Percentiles rank a stretch among this genome's conserved stretches.
These are phyloP conservation scores for Musa schizocarpa DNA, from an alignment of 176 grass and related monocot species.

Conservation along the genomic window DNA sequence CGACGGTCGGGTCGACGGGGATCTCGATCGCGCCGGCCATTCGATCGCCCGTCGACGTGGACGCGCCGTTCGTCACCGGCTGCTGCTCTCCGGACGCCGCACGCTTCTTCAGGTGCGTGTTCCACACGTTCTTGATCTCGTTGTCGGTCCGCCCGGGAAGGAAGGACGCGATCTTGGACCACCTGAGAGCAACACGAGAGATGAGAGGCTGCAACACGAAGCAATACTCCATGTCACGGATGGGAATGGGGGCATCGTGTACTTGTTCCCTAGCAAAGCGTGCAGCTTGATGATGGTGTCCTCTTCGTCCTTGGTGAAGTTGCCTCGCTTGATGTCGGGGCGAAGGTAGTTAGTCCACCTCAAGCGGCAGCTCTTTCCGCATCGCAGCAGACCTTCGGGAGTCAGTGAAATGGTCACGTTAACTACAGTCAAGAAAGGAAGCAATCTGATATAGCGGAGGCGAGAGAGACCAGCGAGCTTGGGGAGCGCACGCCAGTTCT, in stretches of 20 bases:
- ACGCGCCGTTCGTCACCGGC: neutral
- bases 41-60: neutral
- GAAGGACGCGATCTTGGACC: slow-evolving; percentile 79
- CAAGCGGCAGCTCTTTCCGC: slow-evolving; percentile 87
- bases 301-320: slow-evolving; percentile 70
- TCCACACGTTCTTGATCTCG: slow-evolving; percentile 98
- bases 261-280: slow-evolving; percentile 80
- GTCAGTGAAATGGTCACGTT: neutral
- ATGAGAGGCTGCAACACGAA: neutral
- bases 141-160: slow-evolving; percentile 88
- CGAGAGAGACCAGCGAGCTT: slow-evolving; percentile 55
- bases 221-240: neutral
- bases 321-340: slow-evolving; percentile 84
- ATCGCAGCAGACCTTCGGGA: slow-evolving; percentile 52
- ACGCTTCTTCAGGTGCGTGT: slow-evolving; percentile 89
- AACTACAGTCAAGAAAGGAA: neutral
- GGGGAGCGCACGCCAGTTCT: slow-evolving; percentile 80
- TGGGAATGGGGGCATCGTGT: neutral
- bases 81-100: slow-evolving; percentile 14
- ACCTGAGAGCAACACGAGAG: slow-evolving; percentile 23
- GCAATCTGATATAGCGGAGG: neutral
- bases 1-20: neutral
- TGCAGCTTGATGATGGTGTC: slow-evolving; percentile 71
- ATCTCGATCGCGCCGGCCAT: neutral
- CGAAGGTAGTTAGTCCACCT: slow-evolving; percentile 96